Conservation (phyloP, 352 stramenopile species). For the Blastocystis sp. region DNA sequence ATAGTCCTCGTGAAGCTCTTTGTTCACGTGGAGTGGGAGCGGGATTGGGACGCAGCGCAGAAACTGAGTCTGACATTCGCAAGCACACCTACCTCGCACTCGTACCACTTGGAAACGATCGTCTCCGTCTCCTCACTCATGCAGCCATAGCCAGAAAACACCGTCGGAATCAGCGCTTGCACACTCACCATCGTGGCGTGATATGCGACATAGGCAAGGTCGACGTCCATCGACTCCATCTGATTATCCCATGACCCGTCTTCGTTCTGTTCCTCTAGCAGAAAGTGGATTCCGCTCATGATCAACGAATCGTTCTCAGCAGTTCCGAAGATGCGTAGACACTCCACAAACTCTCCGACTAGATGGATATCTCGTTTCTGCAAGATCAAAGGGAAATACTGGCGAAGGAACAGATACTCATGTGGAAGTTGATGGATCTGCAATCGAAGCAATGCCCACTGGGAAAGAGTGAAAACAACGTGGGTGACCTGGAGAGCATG, state of each 20-base stretch:
- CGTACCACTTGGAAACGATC: conserved; percentile 32
- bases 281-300: conserved; percentile 58
- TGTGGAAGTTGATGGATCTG: conserved; percentile 77
- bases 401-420: conserved; percentile 80
- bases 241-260: conserved; percentile 35
- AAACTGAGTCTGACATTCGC: not conserved
- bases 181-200: conserved; percentile 35
- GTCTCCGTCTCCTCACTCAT: conserved; percentile 43
- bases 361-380: conserved; percentile 73
- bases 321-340: conserved; percentile 62
- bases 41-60: not conserved
- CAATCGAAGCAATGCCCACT: conserved; percentile 71
- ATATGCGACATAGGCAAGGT: conserved; percentile 34
- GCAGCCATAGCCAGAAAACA: conserved; percentile 8
- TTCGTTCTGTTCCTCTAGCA: conserved; percentile 57
- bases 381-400: conserved; percentile 75
- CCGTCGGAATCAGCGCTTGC: not conserved
- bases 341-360: conserved; percentile 70
- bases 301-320: conserved; percentile 55
- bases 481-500: conserved; percentile 68
- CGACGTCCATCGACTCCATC: not conserved
- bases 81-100: not conserved
- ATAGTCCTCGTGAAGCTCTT: not conserved
- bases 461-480: conserved; percentile 77
- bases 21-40: not conserved